Percentiles rank a stretch among this genome's conserved stretches.
Evolutionary conservation across 805 yeast genomes (phyloP).

Genomic region (Limtongia smithiae): DNA sequence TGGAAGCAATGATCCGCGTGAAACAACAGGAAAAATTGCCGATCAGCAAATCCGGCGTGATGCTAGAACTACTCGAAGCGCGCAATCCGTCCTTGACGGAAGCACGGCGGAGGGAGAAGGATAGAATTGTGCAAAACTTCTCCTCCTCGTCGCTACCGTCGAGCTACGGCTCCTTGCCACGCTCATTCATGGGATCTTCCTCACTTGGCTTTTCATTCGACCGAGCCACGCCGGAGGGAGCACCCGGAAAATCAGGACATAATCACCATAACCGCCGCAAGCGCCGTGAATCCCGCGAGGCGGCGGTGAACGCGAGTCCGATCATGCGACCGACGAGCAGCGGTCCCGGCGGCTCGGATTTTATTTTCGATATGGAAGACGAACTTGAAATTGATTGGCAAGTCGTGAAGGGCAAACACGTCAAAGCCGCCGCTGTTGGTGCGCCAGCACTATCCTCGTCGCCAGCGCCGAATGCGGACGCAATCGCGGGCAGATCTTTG

Average conservation of each 20-base stretch:
- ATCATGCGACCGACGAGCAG: conserved; percentile 5
- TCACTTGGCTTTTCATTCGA: neutral
- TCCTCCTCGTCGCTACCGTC: conserved; percentile 6
- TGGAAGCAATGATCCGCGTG: conserved; percentile 20
- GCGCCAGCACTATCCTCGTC: neutral
- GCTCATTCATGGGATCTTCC: neutral
- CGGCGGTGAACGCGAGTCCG: conserved; percentile 10
- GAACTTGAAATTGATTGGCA: conserved; percentile 12
- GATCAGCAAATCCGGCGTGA: conserved; percentile 20
- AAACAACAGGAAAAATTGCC: conserved; percentile 25
- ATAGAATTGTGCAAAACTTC: neutral
- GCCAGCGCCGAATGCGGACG: neutral
- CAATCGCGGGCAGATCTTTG: too few species aligned
- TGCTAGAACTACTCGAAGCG: conserved; percentile 23
- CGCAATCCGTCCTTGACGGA: conserved; percentile 18
- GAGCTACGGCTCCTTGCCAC: conserved; percentile 13
- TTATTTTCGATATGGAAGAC: conserved; percentile 30
- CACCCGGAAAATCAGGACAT: too few species aligned
- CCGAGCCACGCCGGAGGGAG: too few species aligned
- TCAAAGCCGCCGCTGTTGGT: conserved; percentile 3
- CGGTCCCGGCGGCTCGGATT: conserved; percentile 8
- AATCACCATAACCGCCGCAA: conserved; percentile 3
- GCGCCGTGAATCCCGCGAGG: conserved; percentile 14
- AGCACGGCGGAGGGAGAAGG: conserved; percentile 17
- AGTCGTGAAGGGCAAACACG: conserved; percentile 17